These are phyloP conservation scores for Exophiala dermatitidis DNA, from an alignment of 2,329 filamentous ascomycete genomes.

Conservation along the genomic window DNA sequence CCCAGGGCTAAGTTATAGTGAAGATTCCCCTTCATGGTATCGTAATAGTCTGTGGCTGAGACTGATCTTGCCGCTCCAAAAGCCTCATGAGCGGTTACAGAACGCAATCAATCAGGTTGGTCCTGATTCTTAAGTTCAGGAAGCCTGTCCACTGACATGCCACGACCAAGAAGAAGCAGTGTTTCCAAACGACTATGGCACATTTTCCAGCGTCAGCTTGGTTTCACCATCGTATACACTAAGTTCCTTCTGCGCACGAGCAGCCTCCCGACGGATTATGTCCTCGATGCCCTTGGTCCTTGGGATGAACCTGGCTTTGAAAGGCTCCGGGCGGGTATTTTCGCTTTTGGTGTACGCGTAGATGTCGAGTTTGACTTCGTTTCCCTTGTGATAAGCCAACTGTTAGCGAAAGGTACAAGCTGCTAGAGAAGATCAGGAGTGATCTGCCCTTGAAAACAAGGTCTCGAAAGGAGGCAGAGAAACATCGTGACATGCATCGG, in stretches of 20 bases:
- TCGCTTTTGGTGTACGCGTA: slow-evolving; percentile 17
- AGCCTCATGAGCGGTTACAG: too few relatives aligned
- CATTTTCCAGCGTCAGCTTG: slow-evolving; percentile 16
- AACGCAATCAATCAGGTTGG: too few relatives aligned
- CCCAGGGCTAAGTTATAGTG: slow-evolving; percentile 3
- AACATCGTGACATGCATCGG: background rate
- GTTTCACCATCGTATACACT: slow-evolving; percentile 18
- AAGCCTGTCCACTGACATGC: too few relatives aligned
- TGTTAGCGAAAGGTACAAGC: background rate
- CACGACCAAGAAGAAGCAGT: too few relatives aligned
- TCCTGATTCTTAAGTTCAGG: too few relatives aligned
- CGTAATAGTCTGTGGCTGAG: too few relatives aligned
- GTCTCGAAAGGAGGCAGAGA: background rate
- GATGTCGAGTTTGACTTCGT: slow-evolving; percentile 16
- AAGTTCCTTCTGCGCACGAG: slow-evolving; percentile 9
- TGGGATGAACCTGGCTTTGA: slow-evolving; percentile 17
- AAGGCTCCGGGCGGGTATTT: slow-evolving; percentile 16
- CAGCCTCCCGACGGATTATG: slow-evolving; percentile 13
- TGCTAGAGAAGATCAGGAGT: too few relatives aligned
- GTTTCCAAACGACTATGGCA: background rate
- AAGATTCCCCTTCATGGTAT: too few relatives aligned
- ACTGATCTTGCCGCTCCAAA: too few relatives aligned
- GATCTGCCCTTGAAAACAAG: too few relatives aligned
- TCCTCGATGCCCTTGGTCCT: slow-evolving; percentile 7
- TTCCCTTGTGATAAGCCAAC: slow-evolving; percentile 1